These are phyloP conservation scores for Gossypium sturtianum DNA, from an alignment of 345 rosid genomes.

Conservation along the genomic window DNA sequence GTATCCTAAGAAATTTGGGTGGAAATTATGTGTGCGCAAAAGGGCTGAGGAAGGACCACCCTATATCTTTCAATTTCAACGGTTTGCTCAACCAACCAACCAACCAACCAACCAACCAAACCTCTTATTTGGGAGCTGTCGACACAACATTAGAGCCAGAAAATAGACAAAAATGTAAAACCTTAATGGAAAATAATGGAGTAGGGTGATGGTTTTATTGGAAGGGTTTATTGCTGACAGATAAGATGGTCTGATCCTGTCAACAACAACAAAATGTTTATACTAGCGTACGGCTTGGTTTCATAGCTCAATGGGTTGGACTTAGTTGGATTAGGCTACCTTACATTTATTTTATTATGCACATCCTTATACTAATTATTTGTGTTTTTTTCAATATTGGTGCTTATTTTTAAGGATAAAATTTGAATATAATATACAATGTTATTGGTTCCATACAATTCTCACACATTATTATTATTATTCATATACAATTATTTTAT, in stretches of 20 bases:
- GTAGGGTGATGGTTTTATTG: not conserved
- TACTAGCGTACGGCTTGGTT: constrained; percentile 10
- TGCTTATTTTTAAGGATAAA: no score
- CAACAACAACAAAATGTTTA: not conserved
- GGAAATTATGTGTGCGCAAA: not conserved
- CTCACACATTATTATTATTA: no score
- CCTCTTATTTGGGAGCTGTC: not conserved
- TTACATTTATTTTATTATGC: not conserved
- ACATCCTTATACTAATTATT: no score
- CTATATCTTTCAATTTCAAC: constrained; percentile 18
- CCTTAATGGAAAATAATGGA: not conserved
- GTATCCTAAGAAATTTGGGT: not conserved
- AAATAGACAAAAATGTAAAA: not conserved
- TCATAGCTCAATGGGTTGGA: not conserved
- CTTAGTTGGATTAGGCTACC: no score
- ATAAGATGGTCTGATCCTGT: constrained; percentile 1
- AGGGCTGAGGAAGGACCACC: not conserved
- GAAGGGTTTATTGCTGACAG: not conserved
- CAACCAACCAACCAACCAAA: constrained; percentile 27
- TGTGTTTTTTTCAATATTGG: no score
- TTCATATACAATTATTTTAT: no score
- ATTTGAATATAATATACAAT: no score
- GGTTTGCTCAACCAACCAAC: constrained; percentile 44
- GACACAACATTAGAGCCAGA: not conserved
- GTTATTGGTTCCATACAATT: no score